Conservation (phyloP, 139 green algal genomes). For the Chlorella sp. region DNA sequence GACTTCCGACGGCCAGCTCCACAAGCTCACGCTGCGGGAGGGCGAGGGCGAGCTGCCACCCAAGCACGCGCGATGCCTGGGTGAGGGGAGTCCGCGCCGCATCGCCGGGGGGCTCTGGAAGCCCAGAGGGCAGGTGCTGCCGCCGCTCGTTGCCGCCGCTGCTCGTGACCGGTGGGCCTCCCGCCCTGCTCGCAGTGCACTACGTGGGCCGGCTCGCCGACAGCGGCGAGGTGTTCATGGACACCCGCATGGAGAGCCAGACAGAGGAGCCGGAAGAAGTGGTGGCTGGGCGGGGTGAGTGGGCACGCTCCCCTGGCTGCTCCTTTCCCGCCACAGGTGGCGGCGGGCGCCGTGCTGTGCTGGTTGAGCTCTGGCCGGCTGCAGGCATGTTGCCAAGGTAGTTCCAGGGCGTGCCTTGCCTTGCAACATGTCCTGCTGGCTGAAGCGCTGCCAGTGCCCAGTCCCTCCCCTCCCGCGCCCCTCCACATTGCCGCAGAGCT, state of each 20-base stretch:
- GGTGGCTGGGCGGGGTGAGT: slow-evolving; percentile 73
- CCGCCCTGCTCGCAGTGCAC: slow-evolving; percentile 65
- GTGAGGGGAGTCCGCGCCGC: slow-evolving; percentile 33
- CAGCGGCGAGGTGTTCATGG: slow-evolving; percentile 68
- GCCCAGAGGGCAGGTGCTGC: too few relatives aligned
- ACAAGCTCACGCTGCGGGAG: slow-evolving; percentile 50
- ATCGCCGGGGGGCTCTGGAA: too few relatives aligned
- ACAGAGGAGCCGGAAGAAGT: slow-evolving; percentile 50
- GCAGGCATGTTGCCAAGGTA: neutral
- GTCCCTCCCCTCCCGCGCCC: neutral
- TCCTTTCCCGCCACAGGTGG: too few relatives aligned
- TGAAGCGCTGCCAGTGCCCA: neutral
- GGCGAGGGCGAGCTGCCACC: slow-evolving; percentile 48
- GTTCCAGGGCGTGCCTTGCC: neutral
- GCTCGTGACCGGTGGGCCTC: neutral
- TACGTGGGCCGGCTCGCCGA: slow-evolving; percentile 56
- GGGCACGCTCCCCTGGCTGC: too few relatives aligned
- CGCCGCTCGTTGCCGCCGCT: neutral
- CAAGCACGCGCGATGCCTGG: slow-evolving; percentile 67
- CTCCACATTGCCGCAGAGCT: slow-evolving; percentile 45
- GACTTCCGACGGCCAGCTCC: slow-evolving; percentile 56
- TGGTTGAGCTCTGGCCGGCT: neutral
- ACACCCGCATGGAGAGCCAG: slow-evolving; percentile 57
- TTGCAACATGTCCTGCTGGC: neutral
- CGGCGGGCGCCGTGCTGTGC: too few relatives aligned